These are phyloP conservation scores for Hippophae rhamnoides DNA, from an alignment of 306 rosid genomes.

Conservation along the genomic window DNA sequence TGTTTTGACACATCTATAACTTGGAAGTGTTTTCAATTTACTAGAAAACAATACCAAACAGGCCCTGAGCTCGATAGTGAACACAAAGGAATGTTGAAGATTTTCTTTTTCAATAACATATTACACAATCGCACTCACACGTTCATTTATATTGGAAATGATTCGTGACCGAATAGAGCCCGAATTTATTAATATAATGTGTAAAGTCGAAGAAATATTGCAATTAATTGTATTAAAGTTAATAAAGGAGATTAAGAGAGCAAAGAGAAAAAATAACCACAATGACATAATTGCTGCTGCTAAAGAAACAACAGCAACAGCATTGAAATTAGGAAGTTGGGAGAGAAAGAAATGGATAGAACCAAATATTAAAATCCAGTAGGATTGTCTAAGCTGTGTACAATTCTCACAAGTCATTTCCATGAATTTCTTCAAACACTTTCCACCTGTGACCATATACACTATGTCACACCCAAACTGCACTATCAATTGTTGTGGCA, in stretches of 20 bases:
- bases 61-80: too few species aligned
- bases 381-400: constrained; percentile 57
- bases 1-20: too few species aligned
- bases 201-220: too few species aligned
- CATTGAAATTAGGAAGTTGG: constrained; percentile 87
- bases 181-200: too few species aligned
- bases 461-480: constrained; percentile 91
- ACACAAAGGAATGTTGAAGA: too few species aligned
- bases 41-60: too few species aligned
- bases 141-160: too few species aligned
- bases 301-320: constrained; percentile 85
- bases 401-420: constrained; percentile 81
- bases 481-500: constrained; percentile 80
- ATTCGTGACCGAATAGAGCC: too few species aligned
- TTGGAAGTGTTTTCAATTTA: too few species aligned
- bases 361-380: constrained; percentile 85
- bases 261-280: constrained; percentile 28
- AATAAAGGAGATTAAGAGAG: neutral
- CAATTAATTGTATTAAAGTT: too few species aligned
- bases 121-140: too few species aligned
- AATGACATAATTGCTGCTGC: constrained; percentile 92
- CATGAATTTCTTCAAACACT: constrained; percentile 75
- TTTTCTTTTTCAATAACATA: too few species aligned
- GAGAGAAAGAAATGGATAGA: constrained; percentile 74
- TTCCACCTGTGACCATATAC: constrained; percentile 87